phyloP scores from a whole-genome alignment of 495 filamentous ascomycete species.

The Aspergillus haitiensis region DNA sequence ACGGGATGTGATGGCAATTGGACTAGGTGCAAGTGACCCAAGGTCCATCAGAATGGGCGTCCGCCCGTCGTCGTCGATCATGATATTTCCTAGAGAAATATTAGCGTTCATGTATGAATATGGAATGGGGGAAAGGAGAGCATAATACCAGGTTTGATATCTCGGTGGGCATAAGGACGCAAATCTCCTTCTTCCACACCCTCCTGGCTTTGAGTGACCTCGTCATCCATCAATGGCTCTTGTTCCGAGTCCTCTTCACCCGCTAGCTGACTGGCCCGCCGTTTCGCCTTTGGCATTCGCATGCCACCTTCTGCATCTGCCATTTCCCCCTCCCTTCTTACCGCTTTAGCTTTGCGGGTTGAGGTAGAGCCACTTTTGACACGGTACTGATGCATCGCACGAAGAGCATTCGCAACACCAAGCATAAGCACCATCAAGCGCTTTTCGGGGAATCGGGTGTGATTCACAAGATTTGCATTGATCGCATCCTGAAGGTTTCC shows the following conservation, averaged over 20 bases:
- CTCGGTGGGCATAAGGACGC: constrained; percentile 88
- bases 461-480: constrained; percentile 97
- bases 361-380: constrained; percentile 57
- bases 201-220: constrained; percentile 71
- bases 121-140: not conserved
- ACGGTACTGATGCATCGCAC: constrained; percentile 86
- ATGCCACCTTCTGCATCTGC: constrained; percentile 60
- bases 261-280: constrained; percentile 40
- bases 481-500: constrained; percentile 97
- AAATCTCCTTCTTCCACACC: constrained; percentile 68
- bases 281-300: constrained; percentile 54
- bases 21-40: constrained; percentile 84
- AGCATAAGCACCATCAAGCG: constrained; percentile 86
- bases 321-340: constrained; percentile 57
- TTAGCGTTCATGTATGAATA: constrained; percentile 16
- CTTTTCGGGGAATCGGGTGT: constrained; percentile 87
- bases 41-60: constrained; percentile 98
- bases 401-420: constrained; percentile 84
- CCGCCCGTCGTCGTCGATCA: constrained; percentile 85
- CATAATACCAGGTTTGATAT: constrained; percentile 87
- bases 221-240: constrained; percentile 79
- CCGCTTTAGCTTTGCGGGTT: constrained; percentile 59
- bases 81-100: constrained; percentile 73
- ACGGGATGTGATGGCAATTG: constrained; percentile 89
- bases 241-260: constrained; percentile 73